Percentiles rank a stretch among this genome's conserved stretches.
Conservation (phyloP, 768 basidiomycete species). For the Trametes cingulata region DNA sequence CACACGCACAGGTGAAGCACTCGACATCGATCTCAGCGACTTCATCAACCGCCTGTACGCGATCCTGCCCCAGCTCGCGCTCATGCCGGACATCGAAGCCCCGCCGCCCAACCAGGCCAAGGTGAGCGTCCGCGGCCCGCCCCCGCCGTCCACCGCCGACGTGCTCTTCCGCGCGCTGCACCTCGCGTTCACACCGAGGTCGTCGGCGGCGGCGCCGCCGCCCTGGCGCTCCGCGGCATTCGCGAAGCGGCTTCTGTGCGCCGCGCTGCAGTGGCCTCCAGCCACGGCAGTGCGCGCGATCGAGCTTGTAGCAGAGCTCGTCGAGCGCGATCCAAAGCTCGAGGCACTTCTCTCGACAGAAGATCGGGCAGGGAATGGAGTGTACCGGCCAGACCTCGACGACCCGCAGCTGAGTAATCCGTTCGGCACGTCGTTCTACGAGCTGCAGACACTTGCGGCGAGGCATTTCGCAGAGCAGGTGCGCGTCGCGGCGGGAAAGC, state of each 20-base stretch:
- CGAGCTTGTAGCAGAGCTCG: constrained; percentile 68
- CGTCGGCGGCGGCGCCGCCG: constrained; percentile 53
- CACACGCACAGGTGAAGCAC: constrained; percentile 75
- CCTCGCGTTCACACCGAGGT: constrained; percentile 77
- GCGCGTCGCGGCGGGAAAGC: constrained; percentile 60
- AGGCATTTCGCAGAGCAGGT: constrained; percentile 70
- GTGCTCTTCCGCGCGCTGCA: constrained; percentile 86
- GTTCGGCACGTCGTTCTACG: constrained; percentile 86
- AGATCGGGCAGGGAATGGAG: constrained; percentile 81
- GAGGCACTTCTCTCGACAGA: constrained; percentile 85
- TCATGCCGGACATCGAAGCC: constrained; percentile 64
- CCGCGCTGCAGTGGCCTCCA: constrained; percentile 81
- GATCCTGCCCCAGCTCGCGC: constrained; percentile 73
- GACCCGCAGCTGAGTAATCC: constrained; percentile 85
- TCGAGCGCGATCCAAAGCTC: constrained; percentile 77
- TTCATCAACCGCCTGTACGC: constrained; percentile 85
- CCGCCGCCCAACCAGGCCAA: constrained; percentile 31
- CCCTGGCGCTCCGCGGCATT: constrained; percentile 87
- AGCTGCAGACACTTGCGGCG: constrained; percentile 64
- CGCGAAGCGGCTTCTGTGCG: constrained; percentile 84
- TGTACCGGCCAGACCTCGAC: constrained; percentile 82
- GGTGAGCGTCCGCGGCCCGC: constrained; percentile 30
- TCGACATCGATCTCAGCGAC: constrained; percentile 92
- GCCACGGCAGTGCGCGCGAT: constrained; percentile 63
- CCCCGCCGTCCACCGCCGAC: constrained; percentile 49